Evolutionary conservation across 225 moss, liverwort and hornwort genomes (phyloP).

Genomic region (Lunularia cruciata): DNA sequence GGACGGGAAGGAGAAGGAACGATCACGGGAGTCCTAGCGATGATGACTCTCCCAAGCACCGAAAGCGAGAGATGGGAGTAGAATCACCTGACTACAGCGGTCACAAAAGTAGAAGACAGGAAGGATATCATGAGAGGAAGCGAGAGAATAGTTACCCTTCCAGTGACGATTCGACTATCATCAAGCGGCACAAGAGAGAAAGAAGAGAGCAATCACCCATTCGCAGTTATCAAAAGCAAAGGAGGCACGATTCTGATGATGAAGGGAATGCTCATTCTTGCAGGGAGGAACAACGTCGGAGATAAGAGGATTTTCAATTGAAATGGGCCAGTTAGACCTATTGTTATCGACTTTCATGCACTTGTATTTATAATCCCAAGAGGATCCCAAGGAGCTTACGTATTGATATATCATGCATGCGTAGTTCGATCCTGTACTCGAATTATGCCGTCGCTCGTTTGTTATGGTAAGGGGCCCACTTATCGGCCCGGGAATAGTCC

Average conservation of each 20-base stretch:
- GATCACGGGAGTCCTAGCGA: slow-evolving; percentile 10
- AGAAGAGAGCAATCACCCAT: neutral
- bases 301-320: neutral
- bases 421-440: too few relatives aligned
- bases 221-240: neutral
- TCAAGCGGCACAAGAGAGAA: neutral
- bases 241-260: slow-evolving; percentile 12
- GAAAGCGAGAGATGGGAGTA: neutral
- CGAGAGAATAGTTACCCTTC: neutral
- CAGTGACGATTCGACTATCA: neutral
- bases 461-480: too few relatives aligned
- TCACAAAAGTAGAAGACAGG: neutral
- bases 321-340: too few relatives aligned
- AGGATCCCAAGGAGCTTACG: too few relatives aligned
- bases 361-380: too few relatives aligned
- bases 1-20: neutral
- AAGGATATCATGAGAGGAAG: neutral
- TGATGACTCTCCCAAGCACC: neutral
- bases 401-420: too few relatives aligned
- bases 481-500: too few relatives aligned
- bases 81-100: neutral
- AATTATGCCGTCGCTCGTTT: too few relatives aligned
- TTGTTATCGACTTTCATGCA: too few relatives aligned
- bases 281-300: neutral
- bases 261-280: neutral